Evolutionary conservation across 768 basidiomycete genomes (phyloP).

Genomic region (Rossbeevera mucosa): DNA sequence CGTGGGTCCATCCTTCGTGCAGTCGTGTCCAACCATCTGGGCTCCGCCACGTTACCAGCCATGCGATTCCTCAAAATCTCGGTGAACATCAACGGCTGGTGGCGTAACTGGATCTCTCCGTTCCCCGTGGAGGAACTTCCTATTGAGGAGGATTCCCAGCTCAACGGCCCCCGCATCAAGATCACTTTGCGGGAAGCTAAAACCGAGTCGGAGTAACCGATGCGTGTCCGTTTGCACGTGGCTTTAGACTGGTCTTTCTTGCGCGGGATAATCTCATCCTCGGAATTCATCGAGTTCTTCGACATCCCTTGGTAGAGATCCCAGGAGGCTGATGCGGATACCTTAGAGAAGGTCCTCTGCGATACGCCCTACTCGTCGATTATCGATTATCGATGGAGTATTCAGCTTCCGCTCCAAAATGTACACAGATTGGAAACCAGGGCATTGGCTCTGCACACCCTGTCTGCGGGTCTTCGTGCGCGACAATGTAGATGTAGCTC

Average conservation of each 20-base stretch:
- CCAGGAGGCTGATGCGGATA: neutral
- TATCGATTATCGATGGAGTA: neutral
- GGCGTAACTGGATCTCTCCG: neutral
- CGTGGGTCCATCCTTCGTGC: neutral
- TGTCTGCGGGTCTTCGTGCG: conserved; percentile 10
- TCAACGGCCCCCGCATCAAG: neutral
- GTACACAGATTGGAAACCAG: conserved; percentile 6
- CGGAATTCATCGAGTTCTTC: conserved; percentile 8
- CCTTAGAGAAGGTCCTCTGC: conserved; percentile 4
- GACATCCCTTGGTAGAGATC: conserved; percentile 16
- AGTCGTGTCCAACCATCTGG: neutral
- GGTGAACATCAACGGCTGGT: neutral
- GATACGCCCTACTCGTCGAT: conserved; percentile 6
- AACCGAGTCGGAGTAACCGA: no score
- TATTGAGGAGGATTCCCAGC: neutral
- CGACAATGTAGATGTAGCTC: conserved; percentile 6
- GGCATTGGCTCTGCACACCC: conserved; percentile 10
- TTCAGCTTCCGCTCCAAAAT: conserved; percentile 5
- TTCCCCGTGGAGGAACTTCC: neutral
- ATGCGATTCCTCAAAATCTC: neutral
- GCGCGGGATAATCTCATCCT: conserved; percentile 11
- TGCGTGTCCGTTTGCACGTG: no score
- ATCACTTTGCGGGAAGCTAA: neutral
- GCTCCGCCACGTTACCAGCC: neutral
- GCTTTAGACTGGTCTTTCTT: conserved; percentile 13